Base-by-base conservation (phyloP, 768 basidiomycete species). In the Collybia sp. region DNA sequence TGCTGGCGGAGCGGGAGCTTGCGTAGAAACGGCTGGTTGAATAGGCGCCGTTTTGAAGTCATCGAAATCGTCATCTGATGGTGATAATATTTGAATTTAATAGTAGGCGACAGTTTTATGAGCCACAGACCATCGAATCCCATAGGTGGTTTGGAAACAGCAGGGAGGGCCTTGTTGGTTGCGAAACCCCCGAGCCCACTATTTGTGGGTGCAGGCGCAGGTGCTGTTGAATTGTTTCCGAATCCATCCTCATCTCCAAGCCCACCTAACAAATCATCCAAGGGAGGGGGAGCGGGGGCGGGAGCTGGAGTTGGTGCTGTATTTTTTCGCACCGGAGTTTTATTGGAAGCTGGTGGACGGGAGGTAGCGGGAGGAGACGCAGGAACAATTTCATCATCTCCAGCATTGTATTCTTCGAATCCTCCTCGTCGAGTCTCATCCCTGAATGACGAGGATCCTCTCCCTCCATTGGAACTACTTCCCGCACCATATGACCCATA, bases 371-470 rank as follows among this genome's bases (percentile, higher is more conserved):
- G 50, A 36, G 67, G 59, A 38, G 62, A 51, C 13, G 48, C 53
- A 12, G 61, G 45, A 13, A 63, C 50, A 30, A 70, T 59, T 51
- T 95, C 93, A 49, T 97, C 94, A 48, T 92, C 92, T 1, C 95
- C 95, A 11, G 95, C 96, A 53, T 95, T 89, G 63, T 99, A 99
- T 62, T 97, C 94, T 57, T 98, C 94, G 53, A 82, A 97, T 18
- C 79, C 77, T 45, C 72, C 69, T 12, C 80, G 68, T 34, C 79
- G 64, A 6, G 64, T 62, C 30, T 65, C 70, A 50, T 91, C 88
- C 42, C 77, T 71, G 66, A 86, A 89, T 1, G 58, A 57, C 36
- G 67, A 63, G 44, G 71, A 66, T 8, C 78, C 70, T 6, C 73
- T 70, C 3, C 76, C 70, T 33, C 61, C 62, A 47, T 63, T 59